A percentile compares a stretch with the other conserved stretches of the same genome.
phyloP scores from a whole-genome alignment of 257 asterid species.

The Lithospermum erythrorhizon region DNA sequence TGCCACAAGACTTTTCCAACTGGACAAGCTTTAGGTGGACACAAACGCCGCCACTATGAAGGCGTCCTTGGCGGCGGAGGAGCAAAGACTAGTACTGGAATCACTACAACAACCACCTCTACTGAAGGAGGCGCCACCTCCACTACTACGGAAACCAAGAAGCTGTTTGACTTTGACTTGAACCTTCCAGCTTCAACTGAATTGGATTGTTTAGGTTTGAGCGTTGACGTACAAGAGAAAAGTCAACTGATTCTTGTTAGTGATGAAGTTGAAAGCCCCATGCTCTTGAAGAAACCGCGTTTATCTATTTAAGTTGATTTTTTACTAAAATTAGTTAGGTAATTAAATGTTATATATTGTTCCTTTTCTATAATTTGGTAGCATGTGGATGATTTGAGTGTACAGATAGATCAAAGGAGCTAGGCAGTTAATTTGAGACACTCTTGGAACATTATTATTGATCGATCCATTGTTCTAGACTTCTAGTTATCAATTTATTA shows the following conservation, averaged over 20 bases:
- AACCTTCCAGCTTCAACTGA: slow-evolving; percentile 46
- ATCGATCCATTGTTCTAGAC: too few species aligned
- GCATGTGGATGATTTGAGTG: neutral
- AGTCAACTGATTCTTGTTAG: slow-evolving; percentile 18
- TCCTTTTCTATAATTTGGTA: neutral
- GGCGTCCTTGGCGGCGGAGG: slow-evolving; percentile 33
- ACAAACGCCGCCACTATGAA: slow-evolving; percentile 85
- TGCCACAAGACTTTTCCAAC: slow-evolving; percentile 60
- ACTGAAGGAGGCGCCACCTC: slow-evolving; percentile 39
- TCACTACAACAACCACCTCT: slow-evolving; percentile 15
- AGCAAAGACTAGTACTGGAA: slow-evolving; percentile 13
- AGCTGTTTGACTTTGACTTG: slow-evolving; percentile 29
- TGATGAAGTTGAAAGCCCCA: slow-evolving; percentile 52
- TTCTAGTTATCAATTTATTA: too few species aligned
- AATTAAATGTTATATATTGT: too few species aligned
- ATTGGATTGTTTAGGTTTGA: slow-evolving; percentile 5
- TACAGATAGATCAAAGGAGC: too few species aligned
- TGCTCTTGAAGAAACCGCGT: slow-evolving; percentile 31
- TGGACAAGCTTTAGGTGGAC: slow-evolving; percentile 96
- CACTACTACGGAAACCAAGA: slow-evolving; percentile 4
- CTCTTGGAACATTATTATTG: neutral
- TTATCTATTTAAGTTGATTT: slow-evolving; percentile 3
- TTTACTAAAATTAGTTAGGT: neutral
- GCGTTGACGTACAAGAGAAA: slow-evolving; percentile 7
- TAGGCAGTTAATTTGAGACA: neutral